Conservation (phyloP, 768 basidiomycete species). For the Mycena olivaceomarginata region DNA sequence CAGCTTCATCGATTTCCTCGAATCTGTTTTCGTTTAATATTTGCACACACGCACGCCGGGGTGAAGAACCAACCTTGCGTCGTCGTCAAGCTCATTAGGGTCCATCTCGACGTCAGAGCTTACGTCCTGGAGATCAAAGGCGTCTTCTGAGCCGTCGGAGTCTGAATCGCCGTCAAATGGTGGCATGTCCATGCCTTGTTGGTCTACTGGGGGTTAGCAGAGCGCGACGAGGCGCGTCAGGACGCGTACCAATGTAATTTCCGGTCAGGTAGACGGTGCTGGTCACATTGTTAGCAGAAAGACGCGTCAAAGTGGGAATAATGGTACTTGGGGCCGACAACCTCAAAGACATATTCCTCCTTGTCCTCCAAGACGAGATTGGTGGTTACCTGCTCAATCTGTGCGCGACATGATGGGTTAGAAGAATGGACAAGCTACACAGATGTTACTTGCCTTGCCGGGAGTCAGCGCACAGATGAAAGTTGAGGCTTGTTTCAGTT, state of each 20-base stretch:
- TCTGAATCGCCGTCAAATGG: constrained; percentile 61
- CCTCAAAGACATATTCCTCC: constrained; percentile 79
- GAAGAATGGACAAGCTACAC: not conserved
- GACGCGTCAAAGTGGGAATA: constrained; percentile 31
- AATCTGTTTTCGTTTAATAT: constrained; percentile 72
- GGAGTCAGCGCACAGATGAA: constrained; percentile 89
- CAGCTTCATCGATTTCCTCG: constrained; percentile 78
- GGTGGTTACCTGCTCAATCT: constrained; percentile 87
- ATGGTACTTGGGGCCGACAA: constrained; percentile 87
- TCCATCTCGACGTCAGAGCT: constrained; percentile 91
- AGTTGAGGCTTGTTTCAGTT: constrained; percentile 61
- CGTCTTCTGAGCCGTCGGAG: constrained; percentile 71
- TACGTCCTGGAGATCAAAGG: constrained; percentile 82
- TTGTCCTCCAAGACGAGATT: constrained; percentile 84
- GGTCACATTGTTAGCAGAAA: constrained; percentile 35
- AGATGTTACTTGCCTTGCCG: constrained; percentile 75
- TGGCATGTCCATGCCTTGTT: constrained; percentile 67
- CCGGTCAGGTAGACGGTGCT: constrained; percentile 88
- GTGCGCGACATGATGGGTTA: constrained; percentile 24
- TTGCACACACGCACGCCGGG: constrained; percentile 2
- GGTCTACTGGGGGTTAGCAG: constrained; percentile 64
- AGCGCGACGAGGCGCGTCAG: constrained; percentile 19
- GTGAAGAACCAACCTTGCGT: constrained; percentile 66
- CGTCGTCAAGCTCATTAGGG: constrained; percentile 74
- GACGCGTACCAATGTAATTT: constrained; percentile 84